Base-by-base conservation (phyloP, 345 rosid species). In the Camelina laxa region DNA sequence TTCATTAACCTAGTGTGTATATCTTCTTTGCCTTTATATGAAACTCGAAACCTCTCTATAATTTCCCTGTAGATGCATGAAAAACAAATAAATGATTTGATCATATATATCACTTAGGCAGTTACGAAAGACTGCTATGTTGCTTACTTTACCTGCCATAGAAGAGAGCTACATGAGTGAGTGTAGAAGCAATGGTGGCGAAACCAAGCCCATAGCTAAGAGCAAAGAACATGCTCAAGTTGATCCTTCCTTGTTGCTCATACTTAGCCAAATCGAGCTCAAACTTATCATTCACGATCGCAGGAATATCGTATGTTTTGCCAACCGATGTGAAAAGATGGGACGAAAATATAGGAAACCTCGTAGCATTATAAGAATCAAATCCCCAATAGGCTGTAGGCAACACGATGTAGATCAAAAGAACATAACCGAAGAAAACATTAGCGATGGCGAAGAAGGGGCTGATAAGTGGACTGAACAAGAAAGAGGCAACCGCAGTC, bases 391-490 rank as follows among this genome's bases (percentile, higher is more conserved):
- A 93, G 19, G 88, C 77, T 15, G 82, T 7, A 14, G 98, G 96
- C 50, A 86, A 79, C 16, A 74, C 87, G 3, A 89, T 10, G 85
- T 89, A 93, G 20, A 93, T 49, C 15, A 88, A 79, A 69, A 91
- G 62, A 27, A 80, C 84, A 24, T 87, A 88, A 74, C 98, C 98
- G 13, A 77, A 21, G 30, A 82, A 74, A 58, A 80, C 78, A 27
- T 93, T 93, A 70, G 70, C 88, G 14, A 87, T 91, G 84, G 96
- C 97, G 66, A 91, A 93, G 88, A 91, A 91, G 16, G 94, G 97
- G 65, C 87, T 86, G 47, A 88, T 74, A 78, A 93, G 94, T 17
- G 97, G 98, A 74, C 97, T 91, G 75, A 67, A 74, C 74, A 91
- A 82, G 91, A 87, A 93, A 15, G 98, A 89, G 1, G 94, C 91